Conservation (phyloP, 2,329 filamentous ascomycete species). For the Didymella exigua region DNA sequence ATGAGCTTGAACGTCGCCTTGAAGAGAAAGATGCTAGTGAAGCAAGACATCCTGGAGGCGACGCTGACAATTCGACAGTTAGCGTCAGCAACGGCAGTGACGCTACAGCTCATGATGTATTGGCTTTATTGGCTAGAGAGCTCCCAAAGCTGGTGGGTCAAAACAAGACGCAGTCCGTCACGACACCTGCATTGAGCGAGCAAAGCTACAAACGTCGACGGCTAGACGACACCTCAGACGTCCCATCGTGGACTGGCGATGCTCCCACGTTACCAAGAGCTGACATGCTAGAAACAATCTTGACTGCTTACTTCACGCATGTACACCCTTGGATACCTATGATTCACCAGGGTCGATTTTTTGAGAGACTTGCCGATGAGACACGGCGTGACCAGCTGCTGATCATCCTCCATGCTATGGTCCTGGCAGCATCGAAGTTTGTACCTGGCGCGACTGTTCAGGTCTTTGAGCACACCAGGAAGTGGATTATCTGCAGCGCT, state of each 20-base stretch:
- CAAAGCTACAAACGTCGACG: slow-evolving; percentile 19
- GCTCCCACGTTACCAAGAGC: background rate
- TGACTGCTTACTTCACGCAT: slow-evolving; percentile 20
- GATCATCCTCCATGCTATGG: slow-evolving; percentile 21
- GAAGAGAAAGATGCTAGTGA: background rate
- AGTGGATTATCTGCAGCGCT: slow-evolving; percentile 18
- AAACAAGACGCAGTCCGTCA: background rate
- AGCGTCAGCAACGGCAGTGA: background rate
- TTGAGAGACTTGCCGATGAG: slow-evolving; percentile 9
- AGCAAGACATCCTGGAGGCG: background rate
- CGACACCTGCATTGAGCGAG: slow-evolving; percentile 3
- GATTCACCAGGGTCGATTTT: slow-evolving; percentile 23
- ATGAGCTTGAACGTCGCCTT: slow-evolving; percentile 20
- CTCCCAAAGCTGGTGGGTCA: slow-evolving; percentile 21
- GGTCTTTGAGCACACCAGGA: background rate
- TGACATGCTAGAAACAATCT: slow-evolving; percentile 8
- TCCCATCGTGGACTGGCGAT: background rate
- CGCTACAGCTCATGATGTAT: slow-evolving; percentile 12
- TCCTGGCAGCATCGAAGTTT: slow-evolving; percentile 21
- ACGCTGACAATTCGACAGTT: background rate
- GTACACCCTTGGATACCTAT: slow-evolving; percentile 28
- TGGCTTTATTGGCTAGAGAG: slow-evolving; percentile 22
- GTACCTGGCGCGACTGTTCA: slow-evolving; percentile 5
- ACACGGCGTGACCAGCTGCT: slow-evolving; percentile 2
- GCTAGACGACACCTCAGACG: background rate